A percentile compares a stretch with the other conserved stretches of the same genome.
These are phyloP conservation scores for Oidium heveae DNA, from an alignment of 2,329 filamentous ascomycete species.

Conservation along the genomic window DNA sequence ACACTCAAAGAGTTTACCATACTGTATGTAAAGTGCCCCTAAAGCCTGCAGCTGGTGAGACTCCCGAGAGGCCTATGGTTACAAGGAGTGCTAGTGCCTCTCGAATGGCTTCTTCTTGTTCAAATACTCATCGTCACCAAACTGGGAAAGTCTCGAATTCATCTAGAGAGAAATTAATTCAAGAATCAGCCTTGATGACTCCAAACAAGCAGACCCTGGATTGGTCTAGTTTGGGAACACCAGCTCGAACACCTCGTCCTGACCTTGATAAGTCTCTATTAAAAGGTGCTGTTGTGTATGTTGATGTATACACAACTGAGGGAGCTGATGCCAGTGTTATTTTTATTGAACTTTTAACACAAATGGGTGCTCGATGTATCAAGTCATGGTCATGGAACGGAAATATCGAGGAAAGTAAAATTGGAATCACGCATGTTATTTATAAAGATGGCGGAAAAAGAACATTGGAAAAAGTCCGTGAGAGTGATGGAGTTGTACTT, in stretches of 20 bases:
- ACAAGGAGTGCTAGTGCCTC: slow-evolving; percentile 20
- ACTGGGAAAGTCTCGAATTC: background rate
- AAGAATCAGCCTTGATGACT: background rate
- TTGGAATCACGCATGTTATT: slow-evolving; percentile 69
- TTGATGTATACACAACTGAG: slow-evolving; percentile 63
- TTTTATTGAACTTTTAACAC: slow-evolving; percentile 51
- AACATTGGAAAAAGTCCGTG: slow-evolving; percentile 57
- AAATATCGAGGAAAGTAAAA: slow-evolving; percentile 19
- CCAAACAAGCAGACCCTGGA: slow-evolving; percentile 9
- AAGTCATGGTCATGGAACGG: slow-evolving; percentile 50
- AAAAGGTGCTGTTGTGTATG: slow-evolving; percentile 50
- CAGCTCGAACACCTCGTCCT: slow-evolving; percentile 27
- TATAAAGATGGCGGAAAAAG: slow-evolving; percentile 68
- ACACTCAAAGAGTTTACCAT: slow-evolving; percentile 25
- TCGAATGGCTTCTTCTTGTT: slow-evolving; percentile 19
- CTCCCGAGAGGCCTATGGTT: slow-evolving; percentile 17
- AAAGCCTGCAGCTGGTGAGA: slow-evolving; percentile 32
- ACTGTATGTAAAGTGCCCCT: slow-evolving; percentile 58
- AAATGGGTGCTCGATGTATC: slow-evolving; percentile 62
- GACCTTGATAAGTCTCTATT: slow-evolving; percentile 30
- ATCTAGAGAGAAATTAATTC: background rate
- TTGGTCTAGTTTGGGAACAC: slow-evolving; percentile 32
- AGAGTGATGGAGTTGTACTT: slow-evolving; percentile 47
- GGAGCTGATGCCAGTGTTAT: slow-evolving; percentile 60
- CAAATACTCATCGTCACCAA: slow-evolving; percentile 6